These are phyloP conservation scores for Populus pruinosa DNA, from an alignment of 345 rosid species.

Conservation along the genomic window DNA sequence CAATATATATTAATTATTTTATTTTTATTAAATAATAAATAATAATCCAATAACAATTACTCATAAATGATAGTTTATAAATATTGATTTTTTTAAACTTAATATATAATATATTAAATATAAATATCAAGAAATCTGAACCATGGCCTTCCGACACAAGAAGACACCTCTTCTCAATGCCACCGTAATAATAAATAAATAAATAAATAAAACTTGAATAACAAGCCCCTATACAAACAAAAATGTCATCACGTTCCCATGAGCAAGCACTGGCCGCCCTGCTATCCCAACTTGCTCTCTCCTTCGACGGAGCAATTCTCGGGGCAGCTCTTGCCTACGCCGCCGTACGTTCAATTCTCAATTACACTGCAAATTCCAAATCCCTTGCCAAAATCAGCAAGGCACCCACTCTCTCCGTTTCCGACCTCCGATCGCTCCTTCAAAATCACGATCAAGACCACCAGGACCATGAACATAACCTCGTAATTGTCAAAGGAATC, in stretches of 20 bases:
- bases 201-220: not conserved
- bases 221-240: not conserved
- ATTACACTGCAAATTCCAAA: slow-evolving; percentile 42
- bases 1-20: too few species aligned
- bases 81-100: too few species aligned
- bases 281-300: slow-evolving; percentile 58
- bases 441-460: slow-evolving; percentile 6
- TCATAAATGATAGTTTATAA: too few species aligned
- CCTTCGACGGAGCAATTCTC: slow-evolving; percentile 85
- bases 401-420: slow-evolving; percentile 48
- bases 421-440: slow-evolving; percentile 68
- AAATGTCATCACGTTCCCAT: slow-evolving; percentile 59
- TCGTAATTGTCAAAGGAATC: slow-evolving; percentile 63
- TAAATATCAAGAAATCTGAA: too few species aligned
- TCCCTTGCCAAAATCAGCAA: slow-evolving; percentile 50
- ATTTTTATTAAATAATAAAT: too few species aligned
- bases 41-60: too few species aligned
- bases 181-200: too few species aligned
- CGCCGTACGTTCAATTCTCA: slow-evolving; percentile 55
- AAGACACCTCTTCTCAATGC: too few species aligned
- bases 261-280: slow-evolving; percentile 56
- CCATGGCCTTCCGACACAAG: too few species aligned
- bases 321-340: slow-evolving; percentile 66
- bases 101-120: too few species aligned
- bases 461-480: slow-evolving; percentile 13